Base-by-base conservation (phyloP, 805 yeast genomes). In the Tetrapisispora phaffii region DNA sequence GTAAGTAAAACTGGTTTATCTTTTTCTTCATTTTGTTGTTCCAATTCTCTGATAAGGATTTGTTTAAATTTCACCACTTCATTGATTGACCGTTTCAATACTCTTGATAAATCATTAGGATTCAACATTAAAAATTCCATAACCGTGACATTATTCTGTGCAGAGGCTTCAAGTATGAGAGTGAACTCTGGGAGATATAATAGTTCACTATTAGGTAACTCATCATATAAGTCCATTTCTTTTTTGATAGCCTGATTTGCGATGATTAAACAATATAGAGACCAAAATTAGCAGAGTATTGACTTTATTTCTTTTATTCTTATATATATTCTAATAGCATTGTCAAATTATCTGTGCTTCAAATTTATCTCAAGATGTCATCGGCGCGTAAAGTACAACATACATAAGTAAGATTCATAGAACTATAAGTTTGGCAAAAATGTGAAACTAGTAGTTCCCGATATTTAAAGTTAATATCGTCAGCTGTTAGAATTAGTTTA, bases 211-310 rank as follows among this genome's bases (percentile, higher is more conserved):
- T 55, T 43, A 0, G 73, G 72, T 24, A 68, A 56, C 46, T 68
- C 69, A 44, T 68, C 67, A 50, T 70, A 69, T 31, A 70, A 59
- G 47, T 71, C 74, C 75, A 71, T 71, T 29, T 22, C 46, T 32
- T 29, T 20, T 19, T 19, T 16, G 38, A 12, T 28, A 16, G 5
- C 20, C 10, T 12, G 34, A 9, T 9, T 32, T 12, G 13, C n/a
- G 20, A 12, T 32, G 5, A 32, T 31, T n/a, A n/a, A n/a, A n/a
- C n/a, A n/a, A n/a, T n/a, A n/a, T n/a, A n/a, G n/a, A n/a, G n/a
- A n/a, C n/a, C n/a, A n/a, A n/a, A n/a, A n/a, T n/a, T n/a, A n/a
- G n/a, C n/a, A n/a, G n/a, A n/a, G n/a, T n/a, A n/a, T n/a, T n/a
- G n/a, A n/a, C n/a, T n/a, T n/a, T n/a, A n/a, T n/a, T n/a, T n/a